Percentiles rank a stretch among this genome's conserved stretches.
Evolutionary conservation across 495 filamentous ascomycete genomes (phyloP).

Genomic region (Hypoxylon lienhwacheense): DNA sequence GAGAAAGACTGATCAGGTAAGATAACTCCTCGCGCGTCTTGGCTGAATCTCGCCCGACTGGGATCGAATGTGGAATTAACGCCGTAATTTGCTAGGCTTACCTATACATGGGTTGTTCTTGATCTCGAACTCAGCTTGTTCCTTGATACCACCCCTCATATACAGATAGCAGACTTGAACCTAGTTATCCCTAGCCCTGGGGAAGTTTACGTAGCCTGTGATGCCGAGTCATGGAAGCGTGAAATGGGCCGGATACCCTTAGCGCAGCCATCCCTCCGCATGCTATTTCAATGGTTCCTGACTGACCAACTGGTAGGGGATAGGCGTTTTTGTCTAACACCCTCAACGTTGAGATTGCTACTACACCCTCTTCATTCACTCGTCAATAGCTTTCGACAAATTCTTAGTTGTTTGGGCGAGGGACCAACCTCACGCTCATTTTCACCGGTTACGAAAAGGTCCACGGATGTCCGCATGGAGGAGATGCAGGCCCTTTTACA

Average conservation of each 20-base stretch:
- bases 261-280: conserved; percentile 10
- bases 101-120: conserved; percentile 13
- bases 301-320: conserved; percentile 3
- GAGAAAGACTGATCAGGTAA: conserved; percentile 11
- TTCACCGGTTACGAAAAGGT: conserved; percentile 11
- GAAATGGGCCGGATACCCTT: background rate
- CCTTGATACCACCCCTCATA: conserved; percentile 8
- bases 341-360: conserved; percentile 2
- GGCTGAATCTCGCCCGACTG: background rate
- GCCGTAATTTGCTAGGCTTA: background rate
- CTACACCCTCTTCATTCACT: conserved; percentile 10
- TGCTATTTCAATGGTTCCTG: conserved; percentile 12
- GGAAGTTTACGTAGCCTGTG: conserved; percentile 7
- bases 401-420: conserved; percentile 12
- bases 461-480: conserved; percentile 12
- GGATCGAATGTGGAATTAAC: background rate
- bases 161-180: conserved; percentile 10
- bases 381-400: conserved; percentile 8
- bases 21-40: background rate
- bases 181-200: conserved; percentile 5
- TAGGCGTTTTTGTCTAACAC: conserved; percentile 2
- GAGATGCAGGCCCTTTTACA: conserved; percentile 8
- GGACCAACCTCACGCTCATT: conserved; percentile 4
- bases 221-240: conserved; percentile 6
- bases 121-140: conserved; percentile 14